Conservation (phyloP, 306 rosid genomes). For the Ormosia emarginata region DNA sequence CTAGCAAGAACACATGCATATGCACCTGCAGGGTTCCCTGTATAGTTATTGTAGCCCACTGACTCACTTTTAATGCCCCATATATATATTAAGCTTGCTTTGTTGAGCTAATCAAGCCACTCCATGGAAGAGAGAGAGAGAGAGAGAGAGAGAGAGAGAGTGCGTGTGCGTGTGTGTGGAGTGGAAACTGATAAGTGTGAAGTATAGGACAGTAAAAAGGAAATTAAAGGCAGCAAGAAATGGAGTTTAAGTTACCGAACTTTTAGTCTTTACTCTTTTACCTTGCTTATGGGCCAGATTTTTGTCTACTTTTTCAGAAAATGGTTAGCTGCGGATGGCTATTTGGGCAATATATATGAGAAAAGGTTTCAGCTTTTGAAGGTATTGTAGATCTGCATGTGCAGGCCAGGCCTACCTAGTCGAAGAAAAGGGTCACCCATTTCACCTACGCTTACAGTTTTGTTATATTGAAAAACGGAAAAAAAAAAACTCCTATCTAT, state of each 20-base stretch:
- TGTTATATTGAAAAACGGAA: neutral
- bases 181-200: neutral
- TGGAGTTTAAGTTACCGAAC: neutral
- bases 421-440: neutral
- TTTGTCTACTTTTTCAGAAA: neutral
- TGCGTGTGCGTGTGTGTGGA: neutral
- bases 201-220: slow-evolving; percentile 1
- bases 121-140: neutral
- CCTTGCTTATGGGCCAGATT: slow-evolving; percentile 16
- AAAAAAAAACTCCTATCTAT: neutral
- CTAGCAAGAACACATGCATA: slow-evolving; percentile 18
- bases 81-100: neutral
- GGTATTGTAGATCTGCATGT: neutral
- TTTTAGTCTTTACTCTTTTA: neutral
- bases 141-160: neutral
- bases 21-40: neutral
- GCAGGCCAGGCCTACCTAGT: slow-evolving; percentile 9
- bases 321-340: neutral
- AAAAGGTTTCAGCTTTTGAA: slow-evolving; percentile 20
- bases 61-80: slow-evolving; percentile 3
- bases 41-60: slow-evolving; percentile 19
- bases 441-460: neutral
- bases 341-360: neutral
- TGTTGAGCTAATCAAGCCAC: neutral
- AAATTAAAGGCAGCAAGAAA: neutral